Percentiles rank a stretch among this genome's conserved stretches.
Conservation (phyloP, 1,139 yeast species). For the Candida glucosophila region DNA sequence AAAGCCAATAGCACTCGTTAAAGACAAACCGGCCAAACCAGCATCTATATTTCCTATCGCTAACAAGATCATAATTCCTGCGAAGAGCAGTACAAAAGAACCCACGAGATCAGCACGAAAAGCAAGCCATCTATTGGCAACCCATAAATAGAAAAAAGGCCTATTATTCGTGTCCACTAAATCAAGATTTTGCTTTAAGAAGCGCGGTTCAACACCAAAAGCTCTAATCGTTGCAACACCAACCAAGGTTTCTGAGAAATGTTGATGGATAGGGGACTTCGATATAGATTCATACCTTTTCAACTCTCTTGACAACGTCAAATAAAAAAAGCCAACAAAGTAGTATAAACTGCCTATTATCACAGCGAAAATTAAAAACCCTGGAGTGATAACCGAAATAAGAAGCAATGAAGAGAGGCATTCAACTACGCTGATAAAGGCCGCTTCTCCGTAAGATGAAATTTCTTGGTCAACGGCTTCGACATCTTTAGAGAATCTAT, state of each 20-base stretch:
- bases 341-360: constrained; percentile 56
- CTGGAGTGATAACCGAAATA: constrained; percentile 79
- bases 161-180: constrained; percentile 80
- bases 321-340: constrained; percentile 66
- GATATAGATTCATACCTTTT: constrained; percentile 84
- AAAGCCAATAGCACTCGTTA: constrained; percentile 85
- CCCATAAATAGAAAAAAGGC: constrained; percentile 95
- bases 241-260: constrained; percentile 82
- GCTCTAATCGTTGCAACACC: constrained; percentile 96
- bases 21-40: constrained; percentile 91
- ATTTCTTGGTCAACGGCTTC: constrained; percentile 92
- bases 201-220: constrained; percentile 84
- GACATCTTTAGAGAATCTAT: constrained; percentile 91
- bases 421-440: constrained; percentile 57
- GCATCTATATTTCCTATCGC: constrained; percentile 68
- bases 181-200: constrained; percentile 69
- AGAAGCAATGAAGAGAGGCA: constrained; percentile 64
- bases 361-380: constrained; percentile 68
- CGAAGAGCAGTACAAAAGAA: constrained; percentile 69
- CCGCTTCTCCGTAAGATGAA: constrained; percentile 73
- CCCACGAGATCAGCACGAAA: constrained; percentile 82
- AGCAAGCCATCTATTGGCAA: constrained; percentile 89
- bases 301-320: constrained; percentile 81
- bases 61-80: constrained; percentile 69
- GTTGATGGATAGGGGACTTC: constrained; percentile 94